Conservation (phyloP, 805 yeast species). For the Komagataella mondaviorum region DNA sequence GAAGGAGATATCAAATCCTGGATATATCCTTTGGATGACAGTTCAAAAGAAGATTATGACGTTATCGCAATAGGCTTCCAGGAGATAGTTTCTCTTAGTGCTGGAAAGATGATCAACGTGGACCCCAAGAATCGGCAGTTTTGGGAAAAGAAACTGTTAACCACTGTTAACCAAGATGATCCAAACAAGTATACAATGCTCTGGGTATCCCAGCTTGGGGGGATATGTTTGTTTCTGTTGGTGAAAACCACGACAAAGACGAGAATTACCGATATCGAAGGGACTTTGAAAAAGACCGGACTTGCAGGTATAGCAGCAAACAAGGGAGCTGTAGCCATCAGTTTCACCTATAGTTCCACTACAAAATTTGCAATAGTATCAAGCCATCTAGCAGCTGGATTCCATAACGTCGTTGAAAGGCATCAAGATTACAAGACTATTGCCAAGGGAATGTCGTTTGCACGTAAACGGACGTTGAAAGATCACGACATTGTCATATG, state of each 20-base stretch:
- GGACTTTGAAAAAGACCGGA: conserved; percentile 80
- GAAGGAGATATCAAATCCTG: conserved; percentile 28
- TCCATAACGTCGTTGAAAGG: conserved; percentile 66
- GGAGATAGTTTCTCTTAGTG: conserved; percentile 75
- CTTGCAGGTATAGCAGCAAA: conserved; percentile 77
- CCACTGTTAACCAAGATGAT: conserved; percentile 23
- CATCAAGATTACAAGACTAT: conserved; percentile 79
- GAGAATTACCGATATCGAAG: conserved; percentile 47
- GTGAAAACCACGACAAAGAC: conserved; percentile 38
- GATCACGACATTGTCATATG: conserved; percentile 81
- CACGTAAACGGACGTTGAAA: conserved; percentile 40
- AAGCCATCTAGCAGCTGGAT: conserved; percentile 91
- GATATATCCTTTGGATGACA: conserved; percentile 27
- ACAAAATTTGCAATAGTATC: conserved; percentile 66
- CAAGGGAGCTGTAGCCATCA: conserved; percentile 46
- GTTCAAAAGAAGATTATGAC: conserved; percentile 30
- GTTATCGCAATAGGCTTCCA: conserved; percentile 76
- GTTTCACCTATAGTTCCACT: conserved; percentile 36
- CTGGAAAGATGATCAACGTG: conserved; percentile 71
- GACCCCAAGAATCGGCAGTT: conserved; percentile 46
- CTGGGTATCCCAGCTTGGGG: conserved; percentile 79
- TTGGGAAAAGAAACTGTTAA: conserved; percentile 55
- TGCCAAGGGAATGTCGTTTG: conserved; percentile 51
- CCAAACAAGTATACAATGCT: conserved; percentile 29
- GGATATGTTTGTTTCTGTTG: conserved; percentile 61